These are phyloP conservation scores for Quaeritorhiza haematococci DNA, from an alignment of 371 early-diverging fungal species.

Conservation along the genomic window DNA sequence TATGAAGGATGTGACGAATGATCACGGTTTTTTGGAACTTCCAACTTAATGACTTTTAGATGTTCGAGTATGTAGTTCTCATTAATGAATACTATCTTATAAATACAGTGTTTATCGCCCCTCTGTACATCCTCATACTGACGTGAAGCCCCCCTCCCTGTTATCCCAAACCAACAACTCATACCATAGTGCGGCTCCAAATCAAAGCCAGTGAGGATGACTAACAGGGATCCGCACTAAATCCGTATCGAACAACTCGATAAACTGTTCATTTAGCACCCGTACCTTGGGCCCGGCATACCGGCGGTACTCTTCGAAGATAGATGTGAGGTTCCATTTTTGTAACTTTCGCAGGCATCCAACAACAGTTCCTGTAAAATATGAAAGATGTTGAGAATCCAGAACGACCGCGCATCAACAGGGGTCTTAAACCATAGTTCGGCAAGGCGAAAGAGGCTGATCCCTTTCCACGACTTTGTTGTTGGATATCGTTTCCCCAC, in stretches of 20 bases:
- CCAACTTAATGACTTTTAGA: too few species aligned
- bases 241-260: constrained; percentile 94
- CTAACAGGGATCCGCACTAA: constrained; percentile 75
- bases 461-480: neutral
- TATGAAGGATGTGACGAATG: too few species aligned
- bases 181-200: too few species aligned
- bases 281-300: constrained; percentile 95
- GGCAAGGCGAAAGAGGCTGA: neutral
- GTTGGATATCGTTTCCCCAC: too few species aligned
- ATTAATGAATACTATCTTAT: too few species aligned
- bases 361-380: constrained; percentile 75
- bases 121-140: too few species aligned
- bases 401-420: neutral
- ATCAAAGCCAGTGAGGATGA: constrained; percentile 76
- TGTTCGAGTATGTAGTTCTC: too few species aligned
- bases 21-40: too few species aligned
- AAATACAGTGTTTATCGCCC: too few species aligned
- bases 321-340: constrained; percentile 93
- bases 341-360: constrained; percentile 96
- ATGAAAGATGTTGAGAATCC: neutral
- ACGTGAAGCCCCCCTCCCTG: too few species aligned
- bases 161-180: too few species aligned
- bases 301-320: constrained; percentile 94
- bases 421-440: neutral
- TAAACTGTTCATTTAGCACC: constrained; percentile 75